Conservation (phyloP, 1,284 basidiomycete species). For the Ustanciosporium gigantosporum region DNA sequence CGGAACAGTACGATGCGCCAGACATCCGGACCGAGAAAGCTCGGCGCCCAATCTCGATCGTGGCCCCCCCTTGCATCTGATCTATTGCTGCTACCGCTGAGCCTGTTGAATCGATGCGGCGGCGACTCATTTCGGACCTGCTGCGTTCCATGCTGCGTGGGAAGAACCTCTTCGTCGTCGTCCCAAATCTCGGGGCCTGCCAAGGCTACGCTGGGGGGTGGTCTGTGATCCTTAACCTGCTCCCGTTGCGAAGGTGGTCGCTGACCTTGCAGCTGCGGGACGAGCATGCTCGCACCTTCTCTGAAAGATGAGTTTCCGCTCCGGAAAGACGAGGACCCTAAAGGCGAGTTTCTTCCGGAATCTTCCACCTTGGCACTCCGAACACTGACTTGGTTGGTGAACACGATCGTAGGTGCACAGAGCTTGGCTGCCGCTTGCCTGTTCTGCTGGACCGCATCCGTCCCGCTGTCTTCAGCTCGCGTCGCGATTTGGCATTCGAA, state of each 20-base stretch:
- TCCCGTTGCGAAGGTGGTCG: constrained; percentile 12
- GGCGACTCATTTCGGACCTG: too few relatives aligned
- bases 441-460: constrained; percentile 2
- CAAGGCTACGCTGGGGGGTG: constrained; percentile 21
- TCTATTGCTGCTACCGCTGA: too few relatives aligned
- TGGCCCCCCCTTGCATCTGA: too few relatives aligned
- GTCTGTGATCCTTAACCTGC: too few relatives aligned
- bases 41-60: constrained; percentile 30
- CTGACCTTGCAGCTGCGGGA: constrained; percentile 16
- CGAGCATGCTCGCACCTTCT: constrained; percentile 5
- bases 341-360: neutral
- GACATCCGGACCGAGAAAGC: constrained; percentile 30
- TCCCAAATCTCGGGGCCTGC: constrained; percentile 31
- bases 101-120: too few relatives aligned
- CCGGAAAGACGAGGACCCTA: neutral
- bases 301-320: neutral
- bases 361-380: constrained; percentile 7
- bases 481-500: constrained; percentile 7
- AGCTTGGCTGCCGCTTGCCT: constrained; percentile 7
- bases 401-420: constrained; percentile 26
- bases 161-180: constrained; percentile 1
- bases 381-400: constrained; percentile 32
- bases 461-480: neutral
- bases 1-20: constrained; percentile 31
- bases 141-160: neutral